A percentile compares a stretch with the other conserved stretches of the same genome.
phyloP scores from a whole-genome alignment of 2,329 filamentous ascomycete genomes.

The Zymoseptoria tritici region DNA sequence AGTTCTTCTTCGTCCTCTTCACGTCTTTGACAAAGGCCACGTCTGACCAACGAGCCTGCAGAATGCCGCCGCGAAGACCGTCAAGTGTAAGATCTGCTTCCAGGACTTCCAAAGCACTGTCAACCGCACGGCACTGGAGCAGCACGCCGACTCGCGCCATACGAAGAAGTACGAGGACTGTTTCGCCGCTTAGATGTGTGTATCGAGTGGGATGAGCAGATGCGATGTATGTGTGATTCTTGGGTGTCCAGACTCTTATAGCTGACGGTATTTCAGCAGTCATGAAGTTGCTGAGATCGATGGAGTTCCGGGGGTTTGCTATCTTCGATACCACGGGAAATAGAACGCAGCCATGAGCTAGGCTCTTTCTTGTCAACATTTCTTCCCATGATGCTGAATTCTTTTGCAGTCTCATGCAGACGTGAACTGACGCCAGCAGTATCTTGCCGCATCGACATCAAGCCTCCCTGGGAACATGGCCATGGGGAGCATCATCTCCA shows the following conservation, averaged over 20 bases:
- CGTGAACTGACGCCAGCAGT: neutral
- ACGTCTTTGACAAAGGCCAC: neutral
- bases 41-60: constrained; percentile 25
- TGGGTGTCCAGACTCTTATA: neutral
- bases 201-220: neutral
- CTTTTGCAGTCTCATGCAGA: neutral
- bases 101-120: constrained; percentile 73
- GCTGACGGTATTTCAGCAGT: neutral
- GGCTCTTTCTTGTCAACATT: neutral
- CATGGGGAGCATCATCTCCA: constrained; percentile 1
- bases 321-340: neutral
- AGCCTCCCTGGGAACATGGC: neutral
- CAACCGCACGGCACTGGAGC: constrained; percentile 61
- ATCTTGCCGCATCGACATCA: neutral
- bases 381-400: neutral
- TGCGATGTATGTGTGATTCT: neutral
- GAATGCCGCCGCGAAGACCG: constrained; percentile 67
- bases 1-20: neutral
- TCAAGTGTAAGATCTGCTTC: constrained; percentile 71
- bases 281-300: neutral
- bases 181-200: constrained; percentile 39
- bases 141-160: constrained; percentile 72
- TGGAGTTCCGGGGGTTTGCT: neutral
- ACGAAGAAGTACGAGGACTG: constrained; percentile 63
- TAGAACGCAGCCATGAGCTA: neutral